A percentile compares a stretch with the other conserved stretches of the same genome.
Conservation (phyloP, 2,329 filamentous ascomycete genomes). For the Talaromyces sp. region DNA sequence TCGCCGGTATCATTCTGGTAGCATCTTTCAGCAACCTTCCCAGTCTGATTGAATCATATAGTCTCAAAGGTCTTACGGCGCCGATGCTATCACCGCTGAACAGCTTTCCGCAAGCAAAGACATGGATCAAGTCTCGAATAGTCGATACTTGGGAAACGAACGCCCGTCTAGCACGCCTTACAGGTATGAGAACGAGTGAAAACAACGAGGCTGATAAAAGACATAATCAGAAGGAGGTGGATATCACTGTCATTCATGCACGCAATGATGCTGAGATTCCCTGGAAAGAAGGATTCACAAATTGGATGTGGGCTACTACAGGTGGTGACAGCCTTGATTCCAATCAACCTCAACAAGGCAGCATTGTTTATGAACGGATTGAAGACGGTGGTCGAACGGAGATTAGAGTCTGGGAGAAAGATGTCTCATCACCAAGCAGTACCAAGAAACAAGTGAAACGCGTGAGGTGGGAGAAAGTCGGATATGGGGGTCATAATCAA, state of each 20-base stretch:
- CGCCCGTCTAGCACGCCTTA: constrained; percentile 54
- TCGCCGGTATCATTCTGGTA: constrained; percentile 75
- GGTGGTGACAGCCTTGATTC: constrained; percentile 13
- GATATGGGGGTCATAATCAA: constrained; percentile 45
- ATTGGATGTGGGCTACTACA: constrained; percentile 39
- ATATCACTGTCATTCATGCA: constrained; percentile 74
- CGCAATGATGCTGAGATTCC: constrained; percentile 79
- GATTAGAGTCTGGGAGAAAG: constrained; percentile 38
- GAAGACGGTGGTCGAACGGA: constrained; percentile 32
- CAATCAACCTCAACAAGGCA: constrained; percentile 22
- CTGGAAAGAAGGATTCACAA: constrained; percentile 50
- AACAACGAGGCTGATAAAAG: constrained; percentile 49
- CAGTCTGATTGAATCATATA: constrained; percentile 71
- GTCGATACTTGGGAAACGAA: constrained; percentile 80
- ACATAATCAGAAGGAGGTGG: constrained; percentile 53
- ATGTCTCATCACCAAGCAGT: constrained; percentile 7
- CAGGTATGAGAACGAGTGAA: constrained; percentile 28
- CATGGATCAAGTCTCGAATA: constrained; percentile 60
- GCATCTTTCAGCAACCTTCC: constrained; percentile 74
- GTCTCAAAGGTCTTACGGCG: constrained; percentile 72
- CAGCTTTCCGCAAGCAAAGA: constrained; percentile 61
- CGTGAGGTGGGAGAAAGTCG: constrained; percentile 44
- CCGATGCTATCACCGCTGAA: constrained; percentile 69
- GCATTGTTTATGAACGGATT: constrained; percentile 27
- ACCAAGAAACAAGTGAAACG: constrained; percentile 29